Percentiles rank a stretch among this genome's conserved stretches.
Evolutionary conservation across 768 basidiomycete genomes (phyloP).

Genomic region (Kwoniella dejecticola): DNA sequence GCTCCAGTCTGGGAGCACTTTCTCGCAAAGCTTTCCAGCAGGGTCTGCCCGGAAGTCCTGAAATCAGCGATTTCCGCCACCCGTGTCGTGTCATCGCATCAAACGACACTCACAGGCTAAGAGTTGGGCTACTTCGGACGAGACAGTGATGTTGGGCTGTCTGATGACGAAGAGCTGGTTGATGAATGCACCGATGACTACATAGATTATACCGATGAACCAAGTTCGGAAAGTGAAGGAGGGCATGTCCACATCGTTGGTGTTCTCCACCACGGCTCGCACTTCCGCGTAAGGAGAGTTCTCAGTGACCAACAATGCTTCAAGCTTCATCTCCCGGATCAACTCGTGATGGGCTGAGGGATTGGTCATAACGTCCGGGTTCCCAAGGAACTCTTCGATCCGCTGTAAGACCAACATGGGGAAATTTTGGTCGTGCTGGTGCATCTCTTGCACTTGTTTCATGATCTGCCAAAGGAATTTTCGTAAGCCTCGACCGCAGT

Average conservation of each 20-base stretch:
- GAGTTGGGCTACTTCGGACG: slow-evolving; percentile 74
- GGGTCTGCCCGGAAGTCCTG: slow-evolving; percentile 21
- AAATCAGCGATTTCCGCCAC: slow-evolving; percentile 3
- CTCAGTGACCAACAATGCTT: slow-evolving; percentile 54
- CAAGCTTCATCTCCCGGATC: slow-evolving; percentile 43
- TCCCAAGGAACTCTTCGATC: slow-evolving; percentile 31
- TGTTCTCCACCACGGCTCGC: slow-evolving; percentile 64
- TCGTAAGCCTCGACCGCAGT: not conserved
- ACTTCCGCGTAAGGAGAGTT: slow-evolving; percentile 85
- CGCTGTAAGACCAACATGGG: slow-evolving; percentile 22
- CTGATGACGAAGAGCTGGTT: slow-evolving; percentile 60
- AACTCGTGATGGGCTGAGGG: slow-evolving; percentile 30
- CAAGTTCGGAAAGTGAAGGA: slow-evolving; percentile 48
- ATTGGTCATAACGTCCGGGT: slow-evolving; percentile 22
- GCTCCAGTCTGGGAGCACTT: slow-evolving; percentile 24
- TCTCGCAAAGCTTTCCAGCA: slow-evolving; percentile 29
- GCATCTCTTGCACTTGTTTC: slow-evolving; percentile 26
- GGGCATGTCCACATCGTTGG: slow-evolving; percentile 46
- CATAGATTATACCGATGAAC: slow-evolving; percentile 57
- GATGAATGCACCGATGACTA: slow-evolving; percentile 61
- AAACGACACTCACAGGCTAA: slow-evolving; percentile 60
- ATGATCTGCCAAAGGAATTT: slow-evolving; percentile 21
- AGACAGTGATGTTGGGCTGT: slow-evolving; percentile 65
- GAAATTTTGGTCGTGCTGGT: slow-evolving; percentile 46
- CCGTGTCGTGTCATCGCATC: no score